These are phyloP conservation scores for Metschnikowia shivogae DNA, from an alignment of 805 yeast species.

Conservation along the genomic window DNA sequence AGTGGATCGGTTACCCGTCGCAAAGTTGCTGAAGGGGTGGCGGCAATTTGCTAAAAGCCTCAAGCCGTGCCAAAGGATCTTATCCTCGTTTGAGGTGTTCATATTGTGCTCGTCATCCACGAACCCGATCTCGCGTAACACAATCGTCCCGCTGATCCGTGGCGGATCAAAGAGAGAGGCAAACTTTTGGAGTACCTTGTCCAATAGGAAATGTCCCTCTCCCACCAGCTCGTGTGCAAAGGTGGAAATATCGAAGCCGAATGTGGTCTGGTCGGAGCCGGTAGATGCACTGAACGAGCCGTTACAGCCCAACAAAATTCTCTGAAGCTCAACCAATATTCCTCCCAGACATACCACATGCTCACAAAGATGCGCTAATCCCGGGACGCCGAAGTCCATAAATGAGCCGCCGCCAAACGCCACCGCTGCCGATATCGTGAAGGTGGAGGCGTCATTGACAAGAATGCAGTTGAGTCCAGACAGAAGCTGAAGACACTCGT, in stretches of 20 bases:
- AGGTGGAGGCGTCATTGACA: slow-evolving; percentile 70
- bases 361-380: slow-evolving; percentile 88
- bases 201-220: slow-evolving; percentile 37
- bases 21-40: slow-evolving; percentile 58
- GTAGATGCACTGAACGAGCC: slow-evolving; percentile 69
- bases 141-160: slow-evolving; percentile 37
- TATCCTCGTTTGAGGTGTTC: slow-evolving; percentile 43
- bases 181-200: slow-evolving; percentile 45
- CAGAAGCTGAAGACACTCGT: slow-evolving; percentile 47
- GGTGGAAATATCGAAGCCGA: slow-evolving; percentile 57
- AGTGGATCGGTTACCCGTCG: slow-evolving; percentile 61
- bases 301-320: slow-evolving; percentile 54
- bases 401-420: slow-evolving; percentile 79
- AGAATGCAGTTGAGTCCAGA: slow-evolving; percentile 69
- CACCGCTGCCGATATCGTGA: slow-evolving; percentile 63
- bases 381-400: slow-evolving; percentile 70
- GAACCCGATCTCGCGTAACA: slow-evolving; percentile 53
- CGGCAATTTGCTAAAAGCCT: slow-evolving; percentile 43
- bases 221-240: slow-evolving; percentile 20
- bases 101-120: slow-evolving; percentile 63
- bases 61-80: slow-evolving; percentile 56
- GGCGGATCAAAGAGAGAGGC: slow-evolving; percentile 51
- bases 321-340: slow-evolving; percentile 26
- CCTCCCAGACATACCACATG: slow-evolving; percentile 52
- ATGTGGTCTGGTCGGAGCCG: slow-evolving; percentile 62